Evolutionary conservation across 768 basidiomycete species (phyloP).

Genomic region (Phylloporus scabripes): DNA sequence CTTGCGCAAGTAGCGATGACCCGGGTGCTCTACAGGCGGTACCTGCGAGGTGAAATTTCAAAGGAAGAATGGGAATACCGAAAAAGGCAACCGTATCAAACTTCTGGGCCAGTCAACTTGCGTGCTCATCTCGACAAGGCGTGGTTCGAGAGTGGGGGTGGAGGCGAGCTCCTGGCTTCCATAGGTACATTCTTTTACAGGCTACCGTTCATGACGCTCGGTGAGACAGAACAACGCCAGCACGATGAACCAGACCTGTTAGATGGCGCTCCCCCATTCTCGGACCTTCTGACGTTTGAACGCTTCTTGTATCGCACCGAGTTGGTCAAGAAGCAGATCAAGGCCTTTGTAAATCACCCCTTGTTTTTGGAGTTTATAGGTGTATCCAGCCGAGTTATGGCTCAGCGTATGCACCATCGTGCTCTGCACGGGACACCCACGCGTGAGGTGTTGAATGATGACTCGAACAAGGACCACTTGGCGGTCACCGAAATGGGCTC

Average conservation of each 20-base stretch:
- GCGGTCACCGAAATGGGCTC: slow-evolving; percentile 2
- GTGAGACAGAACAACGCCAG: neutral
- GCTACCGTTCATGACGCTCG: slow-evolving; percentile 46
- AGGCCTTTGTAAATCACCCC: slow-evolving; percentile 36
- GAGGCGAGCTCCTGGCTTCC: slow-evolving; percentile 37
- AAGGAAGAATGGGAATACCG: slow-evolving; percentile 50
- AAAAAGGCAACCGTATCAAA: slow-evolving; percentile 44
- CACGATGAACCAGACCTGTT: neutral
- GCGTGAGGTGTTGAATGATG: neutral
- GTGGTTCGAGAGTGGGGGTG: slow-evolving; percentile 45
- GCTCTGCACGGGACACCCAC: slow-evolving; percentile 20
- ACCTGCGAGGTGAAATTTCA: slow-evolving; percentile 42
- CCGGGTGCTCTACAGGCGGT: slow-evolving; percentile 44
- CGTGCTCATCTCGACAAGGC: slow-evolving; percentile 43
- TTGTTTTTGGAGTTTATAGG: slow-evolving; percentile 41
- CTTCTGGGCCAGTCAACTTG: slow-evolving; percentile 45
- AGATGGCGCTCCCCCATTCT: slow-evolving; percentile 34
- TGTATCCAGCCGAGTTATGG: slow-evolving; percentile 6
- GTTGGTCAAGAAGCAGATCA: slow-evolving; percentile 34
- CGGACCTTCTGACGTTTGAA: slow-evolving; percentile 37
- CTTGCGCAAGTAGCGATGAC: slow-evolving; percentile 46
- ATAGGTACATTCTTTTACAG: slow-evolving; percentile 40
- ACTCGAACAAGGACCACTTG: neutral
- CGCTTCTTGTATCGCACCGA: slow-evolving; percentile 44
- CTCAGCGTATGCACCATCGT: neutral